Base-by-base conservation (phyloP, 2,329 filamentous ascomycete species). In the Xylaria digitata region DNA sequence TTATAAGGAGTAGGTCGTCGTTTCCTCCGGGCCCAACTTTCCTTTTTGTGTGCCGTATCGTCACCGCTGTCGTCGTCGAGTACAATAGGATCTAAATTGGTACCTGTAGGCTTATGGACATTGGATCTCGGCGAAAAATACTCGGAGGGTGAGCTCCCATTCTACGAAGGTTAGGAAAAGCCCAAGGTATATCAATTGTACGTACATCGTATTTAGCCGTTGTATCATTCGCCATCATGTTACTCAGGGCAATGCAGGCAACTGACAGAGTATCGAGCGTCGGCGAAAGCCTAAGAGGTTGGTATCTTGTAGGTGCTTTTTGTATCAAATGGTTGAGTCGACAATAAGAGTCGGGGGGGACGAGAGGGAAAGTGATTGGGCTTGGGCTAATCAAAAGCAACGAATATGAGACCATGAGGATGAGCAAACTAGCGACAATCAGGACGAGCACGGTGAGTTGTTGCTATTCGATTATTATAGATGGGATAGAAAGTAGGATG, bases 101-200 rank as follows among this genome's bases (percentile, higher is more conserved):
- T 52, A 6, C 42, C 49, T 21, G 5, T 7, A 37, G 11, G 2
- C 15, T n/a, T 4, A 2, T 48, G 43, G 8, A 19, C 9, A 32
- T 8, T 5, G 6, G 21, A 17, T 8, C 1, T 26, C 43, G n/a
- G 5, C 0, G 34, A 21, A 6, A 15, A 23, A n/a, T 3, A 26
- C 32, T n/a, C 23, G n/a, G n/a, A 21, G 32, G 21, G 23, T 21
- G 34, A 15, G 15, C n/a, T 13, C 23, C 5, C 26, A 15, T 13
- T 34, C 55, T 60, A 43, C 7, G 3, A 32, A 13, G 23, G 49
- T 65, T n/a, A 61, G 42, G 43, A 46, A 55, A 15, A 43, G n/a
- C 19, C 19, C 34, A 40, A 34, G 17, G 26, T 40, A 21, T 13
- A n/a, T 0, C 2, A 7, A 13, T 43, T 42, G 13, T 37, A 65